Evolutionary conservation across 208 protist species (phyloP).

Genomic region (Trypanosoma platydactyli): DNA sequence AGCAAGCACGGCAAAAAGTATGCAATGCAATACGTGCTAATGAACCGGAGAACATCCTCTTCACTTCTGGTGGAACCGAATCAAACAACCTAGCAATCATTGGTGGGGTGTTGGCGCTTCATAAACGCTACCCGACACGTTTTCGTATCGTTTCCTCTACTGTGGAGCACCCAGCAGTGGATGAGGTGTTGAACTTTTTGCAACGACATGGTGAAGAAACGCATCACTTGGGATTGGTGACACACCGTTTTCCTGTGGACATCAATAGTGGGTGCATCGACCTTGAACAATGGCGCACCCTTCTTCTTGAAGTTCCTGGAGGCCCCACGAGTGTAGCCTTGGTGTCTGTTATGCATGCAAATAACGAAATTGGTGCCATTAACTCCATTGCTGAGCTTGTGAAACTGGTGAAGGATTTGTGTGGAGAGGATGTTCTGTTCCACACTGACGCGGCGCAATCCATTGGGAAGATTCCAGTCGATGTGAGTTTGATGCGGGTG

Average conservation of each 20-base stretch:
- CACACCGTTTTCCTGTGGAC: conserved; percentile 47
- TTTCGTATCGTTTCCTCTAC: conserved; percentile 69
- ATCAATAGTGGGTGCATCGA: conserved; percentile 37
- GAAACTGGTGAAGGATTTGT: conserved; percentile 57
- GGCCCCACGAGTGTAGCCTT: conserved; percentile 61
- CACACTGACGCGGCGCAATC: conserved; percentile 96
- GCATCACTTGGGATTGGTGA: conserved; percentile 20
- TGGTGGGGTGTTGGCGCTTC: conserved; percentile 44
- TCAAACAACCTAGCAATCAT: conserved; percentile 93
- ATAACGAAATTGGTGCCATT: conserved; percentile 94
- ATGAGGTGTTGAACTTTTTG: conserved; percentile 72
- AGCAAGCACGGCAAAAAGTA: conserved; percentile 64
- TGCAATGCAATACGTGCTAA: conserved; percentile 45
- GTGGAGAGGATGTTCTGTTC: conserved; percentile 65
- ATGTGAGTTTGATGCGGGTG: conserved; percentile 90
- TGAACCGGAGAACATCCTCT: conserved; percentile 71
- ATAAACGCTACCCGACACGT: conserved; percentile 28
- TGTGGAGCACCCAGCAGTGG: conserved; percentile 87
- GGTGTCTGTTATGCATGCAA: conserved; percentile 95
- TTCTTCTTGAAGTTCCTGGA: conserved; percentile 33
- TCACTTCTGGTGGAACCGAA: conserved; percentile 94
- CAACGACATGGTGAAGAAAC: conserved; percentile 18
- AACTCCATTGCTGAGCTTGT: conserved; percentile 90
- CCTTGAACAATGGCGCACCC: conserved; percentile 32
- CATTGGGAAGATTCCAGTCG: conserved; percentile 96